Conservation (phyloP, 23 red algal genomes). For the Gracilaria caudata region DNA sequence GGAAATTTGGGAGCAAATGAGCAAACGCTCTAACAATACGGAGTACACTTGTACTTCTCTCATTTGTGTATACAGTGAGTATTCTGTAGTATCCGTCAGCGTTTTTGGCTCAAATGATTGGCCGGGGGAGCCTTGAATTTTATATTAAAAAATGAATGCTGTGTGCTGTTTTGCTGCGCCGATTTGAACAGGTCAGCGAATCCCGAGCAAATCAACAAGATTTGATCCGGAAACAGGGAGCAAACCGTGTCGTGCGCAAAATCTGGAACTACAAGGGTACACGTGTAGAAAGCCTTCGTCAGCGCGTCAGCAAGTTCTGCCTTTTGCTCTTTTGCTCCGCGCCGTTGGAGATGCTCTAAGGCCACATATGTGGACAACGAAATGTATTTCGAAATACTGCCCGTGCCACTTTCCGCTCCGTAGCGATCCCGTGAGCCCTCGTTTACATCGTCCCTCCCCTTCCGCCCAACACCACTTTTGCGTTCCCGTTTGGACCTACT, state of each 20-base stretch:
- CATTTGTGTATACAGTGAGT: background rate
- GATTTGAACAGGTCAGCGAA: background rate
- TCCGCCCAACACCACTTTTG: too few relatives aligned
- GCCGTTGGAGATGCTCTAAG: slow-evolving; percentile 3
- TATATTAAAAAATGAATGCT: background rate
- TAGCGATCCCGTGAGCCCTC: too few relatives aligned
- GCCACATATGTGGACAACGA: too few relatives aligned
- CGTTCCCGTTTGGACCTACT: too few relatives aligned
- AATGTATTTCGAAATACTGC: too few relatives aligned
- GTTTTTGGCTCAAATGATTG: background rate
- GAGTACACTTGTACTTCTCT: background rate
- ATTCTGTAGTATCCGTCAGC: background rate
- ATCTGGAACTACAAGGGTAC: background rate
- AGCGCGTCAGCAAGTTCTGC: background rate
- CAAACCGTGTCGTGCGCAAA: background rate
- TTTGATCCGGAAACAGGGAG: background rate
- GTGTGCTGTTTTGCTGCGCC: background rate
- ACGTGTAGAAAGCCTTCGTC: background rate
- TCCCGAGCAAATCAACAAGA: background rate
- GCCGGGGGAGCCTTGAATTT: background rate
- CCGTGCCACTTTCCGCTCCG: too few relatives aligned
- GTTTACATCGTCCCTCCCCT: too few relatives aligned
- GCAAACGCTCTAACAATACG: background rate
- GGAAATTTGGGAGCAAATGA: background rate
- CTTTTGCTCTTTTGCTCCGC: slow-evolving; percentile 3